These are phyloP conservation scores for Carallia brachiata DNA, from an alignment of 345 rosid species.

Conservation along the genomic window DNA sequence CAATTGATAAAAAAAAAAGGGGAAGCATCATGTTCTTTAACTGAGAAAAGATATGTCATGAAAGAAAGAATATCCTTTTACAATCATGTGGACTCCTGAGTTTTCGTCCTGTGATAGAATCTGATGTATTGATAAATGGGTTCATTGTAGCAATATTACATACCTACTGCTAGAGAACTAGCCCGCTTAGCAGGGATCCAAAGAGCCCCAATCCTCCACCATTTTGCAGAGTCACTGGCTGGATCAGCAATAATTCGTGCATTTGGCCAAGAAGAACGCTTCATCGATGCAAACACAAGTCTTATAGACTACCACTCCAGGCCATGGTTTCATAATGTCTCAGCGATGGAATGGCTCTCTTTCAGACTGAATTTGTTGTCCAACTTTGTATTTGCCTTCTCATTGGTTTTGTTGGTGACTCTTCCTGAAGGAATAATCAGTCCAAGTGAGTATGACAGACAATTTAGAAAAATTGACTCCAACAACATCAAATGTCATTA, in stretches of 20 bases:
- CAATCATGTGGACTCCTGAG: not conserved
- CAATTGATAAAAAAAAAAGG: no score
- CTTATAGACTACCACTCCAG: conserved; percentile 77
- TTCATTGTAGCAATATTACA: conserved; percentile 69
- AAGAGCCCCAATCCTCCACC: conserved; percentile 89
- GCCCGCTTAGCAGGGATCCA: conserved; percentile 83
- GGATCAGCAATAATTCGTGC: conserved; percentile 91
- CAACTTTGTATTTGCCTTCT: conserved; percentile 86
- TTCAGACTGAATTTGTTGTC: conserved; percentile 82
- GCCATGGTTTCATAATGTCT: conserved; percentile 82
- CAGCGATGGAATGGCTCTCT: conserved; percentile 98
- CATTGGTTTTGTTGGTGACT: conserved; percentile 74
- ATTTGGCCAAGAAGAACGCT: conserved; percentile 71
- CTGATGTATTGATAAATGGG: not conserved
- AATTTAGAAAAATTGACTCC: not conserved
- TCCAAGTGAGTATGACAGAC: conserved; percentile 64
- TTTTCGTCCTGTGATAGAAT: not conserved
- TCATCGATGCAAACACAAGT: conserved; percentile 53
- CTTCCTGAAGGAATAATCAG: conserved; percentile 92
- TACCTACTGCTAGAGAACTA: conserved; percentile 84
- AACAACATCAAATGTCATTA: not conserved
- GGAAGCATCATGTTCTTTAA: not conserved
- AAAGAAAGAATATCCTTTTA: not conserved
- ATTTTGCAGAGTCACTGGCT: conserved; percentile 85
- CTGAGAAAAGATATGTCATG: not conserved